Evolutionary conservation across 108 stramenopile species (phyloP).

Genomic region (Cyclotella cryptica): DNA sequence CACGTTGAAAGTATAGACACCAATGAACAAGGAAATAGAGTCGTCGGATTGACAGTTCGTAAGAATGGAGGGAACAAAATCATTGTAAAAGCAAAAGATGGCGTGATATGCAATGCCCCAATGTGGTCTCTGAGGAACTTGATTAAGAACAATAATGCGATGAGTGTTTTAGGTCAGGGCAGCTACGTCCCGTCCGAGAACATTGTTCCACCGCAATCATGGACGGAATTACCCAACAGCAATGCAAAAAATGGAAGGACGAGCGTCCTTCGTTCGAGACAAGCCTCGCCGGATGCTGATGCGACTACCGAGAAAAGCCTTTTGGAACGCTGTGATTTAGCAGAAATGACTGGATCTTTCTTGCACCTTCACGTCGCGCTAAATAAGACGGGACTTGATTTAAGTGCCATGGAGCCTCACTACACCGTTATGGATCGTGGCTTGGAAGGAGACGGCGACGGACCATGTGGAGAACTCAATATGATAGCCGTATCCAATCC

Average conservation of each 20-base stretch:
- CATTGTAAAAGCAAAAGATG: constrained; percentile 61
- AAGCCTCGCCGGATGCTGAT: constrained; percentile 4
- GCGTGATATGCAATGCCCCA: constrained; percentile 88
- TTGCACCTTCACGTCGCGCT: constrained; percentile 93
- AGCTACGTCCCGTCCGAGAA: constrained; percentile 6
- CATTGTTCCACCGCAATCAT: constrained; percentile 23
- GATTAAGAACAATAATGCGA: constrained; percentile 61
- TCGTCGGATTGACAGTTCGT: constrained; percentile 68
- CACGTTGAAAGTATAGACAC: constrained; percentile 76
- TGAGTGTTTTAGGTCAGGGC: constrained; percentile 48
- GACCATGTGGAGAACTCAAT: constrained; percentile 88
- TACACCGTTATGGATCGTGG: constrained; percentile 93
- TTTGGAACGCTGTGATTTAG: constrained; percentile 61
- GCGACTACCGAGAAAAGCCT: constrained; percentile 31
- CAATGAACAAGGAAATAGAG: constrained; percentile 51
- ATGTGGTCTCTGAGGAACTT: constrained; percentile 76
- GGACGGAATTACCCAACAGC: constrained; percentile 45
- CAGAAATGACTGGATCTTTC: constrained; percentile 90
- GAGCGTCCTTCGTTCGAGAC: constrained; percentile 33
- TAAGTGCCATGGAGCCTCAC: constrained; percentile 78
- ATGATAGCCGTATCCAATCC: constrained; percentile 94
- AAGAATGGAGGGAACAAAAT: constrained; percentile 55
- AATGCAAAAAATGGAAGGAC: constrained; percentile 38
- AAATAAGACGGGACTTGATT: constrained; percentile 75
- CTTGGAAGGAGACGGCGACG: constrained; percentile 72